Evolutionary conservation across 352 stramenopile genomes (phyloP), one percentile per base, ranked within the genome.

Genomic region (Globisporangium barbulae): DNA sequence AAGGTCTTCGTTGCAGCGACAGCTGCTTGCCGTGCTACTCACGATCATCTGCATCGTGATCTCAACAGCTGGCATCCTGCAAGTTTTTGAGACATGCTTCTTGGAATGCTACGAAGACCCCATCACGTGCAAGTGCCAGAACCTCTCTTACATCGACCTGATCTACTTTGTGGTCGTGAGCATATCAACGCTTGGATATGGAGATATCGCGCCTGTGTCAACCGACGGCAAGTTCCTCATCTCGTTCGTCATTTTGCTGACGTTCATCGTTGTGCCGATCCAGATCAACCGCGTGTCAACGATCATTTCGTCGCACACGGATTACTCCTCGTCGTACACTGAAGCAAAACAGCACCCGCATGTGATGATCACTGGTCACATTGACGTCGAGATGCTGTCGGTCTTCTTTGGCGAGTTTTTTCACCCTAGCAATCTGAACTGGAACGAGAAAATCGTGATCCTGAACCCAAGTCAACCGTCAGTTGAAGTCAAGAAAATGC

Each of bases 351-450:
- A 89, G 41, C 79, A 91, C 35, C 88, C 89, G 8, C 85, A 91
- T 47, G 70, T 96, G 6, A 74, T 96, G 53, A 60, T 91, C 25
- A 89, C 81, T 0, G 85, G 87, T 3, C 76, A 95, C 48, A 77
- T 96, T 21, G 79, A 91, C 33, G 76, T 72, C 0, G 75, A 88
- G 37, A 77, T 77, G 50, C 73, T 94, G 9, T 69, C 75, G 1
- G 61, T 85, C 10, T 96, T 96, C 61, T 81, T 94, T n/a, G 59
- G 63, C 0, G 83, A 96, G 63, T 94, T 95, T 62, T 96, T 96
- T 59, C 88, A 96, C 59, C 64, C 85, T 0, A 88, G 81, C 58
- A 93, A 96, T 49, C 62, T 93, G 25, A 91, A 93, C 52, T 92
- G 84, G 79, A 92, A 91, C 59, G 85, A 91, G 47, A 78, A 87